phyloP scores from a whole-genome alignment of 1,284 basidiomycete genomes.

The Leccinum holopus region DNA sequence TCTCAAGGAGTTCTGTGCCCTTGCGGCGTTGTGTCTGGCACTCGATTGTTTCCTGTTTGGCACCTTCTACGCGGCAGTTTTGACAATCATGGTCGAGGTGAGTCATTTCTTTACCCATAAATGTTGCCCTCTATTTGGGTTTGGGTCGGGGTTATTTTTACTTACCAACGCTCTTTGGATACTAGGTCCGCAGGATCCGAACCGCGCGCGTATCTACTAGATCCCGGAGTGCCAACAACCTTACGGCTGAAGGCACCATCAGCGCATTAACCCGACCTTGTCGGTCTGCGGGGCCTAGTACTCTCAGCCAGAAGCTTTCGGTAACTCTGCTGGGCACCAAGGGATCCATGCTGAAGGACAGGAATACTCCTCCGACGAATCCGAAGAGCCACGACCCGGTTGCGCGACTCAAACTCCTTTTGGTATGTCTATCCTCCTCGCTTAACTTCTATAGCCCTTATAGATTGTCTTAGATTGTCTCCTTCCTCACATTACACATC shows the following conservation, averaged over 20 bases:
- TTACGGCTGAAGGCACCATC: conserved; percentile 32
- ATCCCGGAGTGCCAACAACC: conserved; percentile 35
- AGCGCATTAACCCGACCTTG: conserved; percentile 30
- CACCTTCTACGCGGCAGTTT: conserved; percentile 87
- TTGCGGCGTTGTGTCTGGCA: conserved; percentile 83
- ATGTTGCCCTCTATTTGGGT: neutral
- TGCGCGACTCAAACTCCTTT: conserved; percentile 84
- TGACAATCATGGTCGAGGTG: conserved; percentile 95
- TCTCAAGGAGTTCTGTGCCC: conserved; percentile 91
- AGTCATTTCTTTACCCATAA: conserved; percentile 27
- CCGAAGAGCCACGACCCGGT: conserved; percentile 64
- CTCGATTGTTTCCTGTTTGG: conserved; percentile 89
- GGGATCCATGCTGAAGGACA: conserved; percentile 51
- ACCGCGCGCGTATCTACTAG: conserved; percentile 44
- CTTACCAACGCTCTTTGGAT: conserved; percentile 2
- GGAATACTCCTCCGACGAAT: conserved; percentile 27
- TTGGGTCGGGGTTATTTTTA: conserved; percentile 19
- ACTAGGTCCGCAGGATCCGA: conserved; percentile 51
- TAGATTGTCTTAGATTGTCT: conserved; percentile 56
- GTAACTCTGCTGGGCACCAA: conserved; percentile 63
- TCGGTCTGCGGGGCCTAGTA: conserved; percentile 23
- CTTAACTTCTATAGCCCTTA: conserved; percentile 10
- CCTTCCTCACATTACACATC: conserved; percentile 87
- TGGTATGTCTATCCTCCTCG: conserved; percentile 49
- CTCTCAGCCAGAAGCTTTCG: conserved; percentile 46